Percentiles rank a stretch among this genome's conserved stretches.
These are phyloP conservation scores for Apiospora phragmitis DNA, from an alignment of 2,329 filamentous ascomycete genomes.

Conservation along the genomic window DNA sequence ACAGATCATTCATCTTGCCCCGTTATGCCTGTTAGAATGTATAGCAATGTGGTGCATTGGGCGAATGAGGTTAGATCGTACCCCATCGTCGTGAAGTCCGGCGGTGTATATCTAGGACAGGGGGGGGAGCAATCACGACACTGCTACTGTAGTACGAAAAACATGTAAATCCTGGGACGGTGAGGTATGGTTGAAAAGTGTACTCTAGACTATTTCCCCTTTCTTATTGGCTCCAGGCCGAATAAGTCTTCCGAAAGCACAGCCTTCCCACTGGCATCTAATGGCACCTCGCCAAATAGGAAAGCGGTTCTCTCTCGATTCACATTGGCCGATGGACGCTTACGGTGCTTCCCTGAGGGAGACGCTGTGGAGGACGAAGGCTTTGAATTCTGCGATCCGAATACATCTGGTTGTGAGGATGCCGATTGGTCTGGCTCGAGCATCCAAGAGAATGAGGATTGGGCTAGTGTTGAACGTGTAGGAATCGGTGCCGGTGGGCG, in stretches of 20 bases:
- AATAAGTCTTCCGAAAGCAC: constrained; percentile 53
- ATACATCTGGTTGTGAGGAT: constrained; percentile 15
- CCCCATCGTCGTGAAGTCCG: neutral
- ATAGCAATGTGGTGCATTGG: neutral
- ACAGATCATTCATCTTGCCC: neutral
- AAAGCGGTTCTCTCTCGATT: constrained; percentile 59
- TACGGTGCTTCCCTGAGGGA: constrained; percentile 33
- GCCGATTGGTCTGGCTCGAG: constrained; percentile 55
- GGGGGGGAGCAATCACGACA: neutral
- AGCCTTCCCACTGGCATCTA: constrained; percentile 35
- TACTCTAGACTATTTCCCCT: constrained; percentile 17
- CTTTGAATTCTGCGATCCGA: constrained; percentile 19
- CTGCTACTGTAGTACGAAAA: too few relatives aligned
- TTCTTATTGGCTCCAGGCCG: constrained; percentile 52
- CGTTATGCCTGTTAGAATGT: too few relatives aligned
- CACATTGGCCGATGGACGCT: constrained; percentile 42
- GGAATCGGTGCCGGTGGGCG: constrained; percentile 47
- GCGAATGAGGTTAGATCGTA: neutral
- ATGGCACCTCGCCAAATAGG: constrained; percentile 55
- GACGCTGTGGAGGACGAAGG: constrained; percentile 27
- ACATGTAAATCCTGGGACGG: neutral
- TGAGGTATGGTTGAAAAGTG: neutral
- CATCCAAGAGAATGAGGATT: constrained; percentile 81
- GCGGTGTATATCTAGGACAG: neutral
- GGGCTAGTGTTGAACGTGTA: constrained; percentile 66